Evolutionary conservation across 106 monocot species (phyloP), one percentile per base, ranked within the genome.

Genomic region (Dendrobium chrysotoxum): DNA sequence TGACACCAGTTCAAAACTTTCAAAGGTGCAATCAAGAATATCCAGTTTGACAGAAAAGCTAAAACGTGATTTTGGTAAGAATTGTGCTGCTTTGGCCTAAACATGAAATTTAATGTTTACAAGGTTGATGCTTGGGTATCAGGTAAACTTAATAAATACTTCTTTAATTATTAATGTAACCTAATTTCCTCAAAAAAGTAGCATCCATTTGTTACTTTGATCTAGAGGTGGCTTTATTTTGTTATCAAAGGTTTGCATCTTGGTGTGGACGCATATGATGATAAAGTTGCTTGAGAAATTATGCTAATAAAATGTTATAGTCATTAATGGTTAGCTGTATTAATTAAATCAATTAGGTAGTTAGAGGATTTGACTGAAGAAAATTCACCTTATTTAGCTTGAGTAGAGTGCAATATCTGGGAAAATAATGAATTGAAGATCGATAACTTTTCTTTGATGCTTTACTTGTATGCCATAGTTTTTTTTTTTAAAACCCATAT

Each of bases 31-130:
- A 75, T 99, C 99, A 79, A 99, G 86, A 85, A 86, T 99, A 77
- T 88, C 95, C 61, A 85, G 77, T 79, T 80, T 99, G 75, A 88
- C 89, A 7, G 90, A 92, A 47, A 95, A 95, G 76, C 65, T 91
- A 28, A 93, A 95, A 72, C 95, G 89, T 81, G 93, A 99, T 79
- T 95, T 90, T 85, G 99, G 99, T 99, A 75, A 85, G 91, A 46
- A 82, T 54, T 18, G 42, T 74, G 8, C 41, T 42, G 40, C 21
- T 30, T 42, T 74, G 20, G 21, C n/a, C 40, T 40, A 42, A 70
- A 42, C 35, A 70, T 70, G 28, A 70, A 70, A 28, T 70, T 70
- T 70, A 12, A 16, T 31, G 15, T 7, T 28, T 65, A 7, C 26
- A 9, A 26, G 23, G 64, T 5, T 65, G 26, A 26, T 65, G 23